Evolutionary conservation across 2,329 filamentous ascomycete genomes (phyloP).

Genomic region (Gaeumannomyces tritici): DNA sequence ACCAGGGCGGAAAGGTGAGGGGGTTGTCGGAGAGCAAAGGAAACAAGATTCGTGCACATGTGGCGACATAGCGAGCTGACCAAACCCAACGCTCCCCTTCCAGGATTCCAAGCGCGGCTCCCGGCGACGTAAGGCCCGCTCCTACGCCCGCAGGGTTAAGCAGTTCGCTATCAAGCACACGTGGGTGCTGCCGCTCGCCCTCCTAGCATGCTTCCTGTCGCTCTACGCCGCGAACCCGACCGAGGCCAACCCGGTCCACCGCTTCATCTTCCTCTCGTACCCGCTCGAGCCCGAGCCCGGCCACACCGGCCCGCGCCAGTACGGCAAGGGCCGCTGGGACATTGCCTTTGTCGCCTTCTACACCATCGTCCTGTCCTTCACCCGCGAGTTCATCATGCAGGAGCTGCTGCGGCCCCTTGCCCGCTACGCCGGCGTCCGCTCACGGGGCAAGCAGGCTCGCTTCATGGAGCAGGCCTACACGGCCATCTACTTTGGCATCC

Average conservation of each 20-base stretch:
- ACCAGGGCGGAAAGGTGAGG: neutral
- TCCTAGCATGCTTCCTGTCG: slow-evolving; percentile 53
- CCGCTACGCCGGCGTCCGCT: slow-evolving; percentile 56
- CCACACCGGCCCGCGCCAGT: slow-evolving; percentile 41
- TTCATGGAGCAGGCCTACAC: slow-evolving; percentile 98
- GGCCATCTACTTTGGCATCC: slow-evolving; percentile 76
- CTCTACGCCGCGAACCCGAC: slow-evolving; percentile 69
- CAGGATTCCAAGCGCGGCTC: slow-evolving; percentile 31
- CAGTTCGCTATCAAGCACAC: slow-evolving; percentile 46
- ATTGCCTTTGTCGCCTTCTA: slow-evolving; percentile 85
- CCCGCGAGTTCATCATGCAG: slow-evolving; percentile 94
- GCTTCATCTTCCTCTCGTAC: slow-evolving; percentile 87
- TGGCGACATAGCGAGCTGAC: slow-evolving; percentile 1
- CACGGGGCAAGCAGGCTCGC: slow-evolving; percentile 69
- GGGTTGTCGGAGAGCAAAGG: neutral
- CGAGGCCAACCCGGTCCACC: slow-evolving; percentile 67
- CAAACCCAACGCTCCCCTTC: neutral
- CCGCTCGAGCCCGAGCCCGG: slow-evolving; percentile 43
- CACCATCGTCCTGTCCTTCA: slow-evolving; percentile 81
- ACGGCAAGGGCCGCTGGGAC: slow-evolving; percentile 83
- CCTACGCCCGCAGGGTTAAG: slow-evolving; percentile 43
- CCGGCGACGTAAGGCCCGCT: slow-evolving; percentile 46
- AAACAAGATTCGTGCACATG: no score
- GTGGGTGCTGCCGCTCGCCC: slow-evolving; percentile 56
- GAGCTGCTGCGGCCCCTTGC: slow-evolving; percentile 72